These are phyloP conservation scores for Thamnidium elegans DNA, from an alignment of 192 early-diverging fungal species.

Conservation along the genomic window DNA sequence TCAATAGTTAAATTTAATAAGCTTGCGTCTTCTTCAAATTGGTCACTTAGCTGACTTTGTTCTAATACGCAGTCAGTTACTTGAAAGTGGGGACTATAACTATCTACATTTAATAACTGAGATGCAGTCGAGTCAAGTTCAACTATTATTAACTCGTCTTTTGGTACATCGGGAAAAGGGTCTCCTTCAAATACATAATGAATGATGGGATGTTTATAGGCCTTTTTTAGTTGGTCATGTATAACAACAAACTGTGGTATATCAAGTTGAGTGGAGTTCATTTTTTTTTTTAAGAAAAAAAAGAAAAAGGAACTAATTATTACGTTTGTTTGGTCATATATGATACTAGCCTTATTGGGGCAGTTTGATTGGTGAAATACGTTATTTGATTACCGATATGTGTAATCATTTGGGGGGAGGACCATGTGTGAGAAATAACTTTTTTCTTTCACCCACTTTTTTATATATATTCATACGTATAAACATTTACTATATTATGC, in stretches of 20 bases:
- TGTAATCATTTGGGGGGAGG: background rate
- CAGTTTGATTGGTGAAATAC: background rate
- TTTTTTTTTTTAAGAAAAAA: background rate
- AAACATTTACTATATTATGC: background rate
- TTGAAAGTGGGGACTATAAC: conserved; percentile 44
- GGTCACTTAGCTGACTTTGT: conserved; percentile 21
- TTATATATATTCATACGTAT: background rate
- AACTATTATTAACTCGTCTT: conserved; percentile 37
- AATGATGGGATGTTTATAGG: conserved; percentile 39
- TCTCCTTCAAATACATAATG: conserved; percentile 51
- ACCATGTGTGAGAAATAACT: background rate
- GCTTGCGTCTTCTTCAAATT: conserved; percentile 15
- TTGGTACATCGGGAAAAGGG: conserved; percentile 33
- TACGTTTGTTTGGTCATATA: no score
- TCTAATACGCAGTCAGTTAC: conserved; percentile 33
- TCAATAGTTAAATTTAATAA: conserved; percentile 34
- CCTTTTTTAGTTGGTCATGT: conserved; percentile 36
- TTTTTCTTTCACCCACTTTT: background rate
- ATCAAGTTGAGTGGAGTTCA: conserved; percentile 8
- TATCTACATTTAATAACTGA: conserved; percentile 23
- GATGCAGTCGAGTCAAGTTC: conserved; percentile 32
- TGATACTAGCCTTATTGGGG: background rate
- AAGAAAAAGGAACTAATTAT: background rate
- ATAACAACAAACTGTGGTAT: conserved; percentile 49
- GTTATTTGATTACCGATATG: background rate